phyloP scores from a whole-genome alignment of 2,329 filamentous ascomycete species.

The Esteya vermicola region DNA sequence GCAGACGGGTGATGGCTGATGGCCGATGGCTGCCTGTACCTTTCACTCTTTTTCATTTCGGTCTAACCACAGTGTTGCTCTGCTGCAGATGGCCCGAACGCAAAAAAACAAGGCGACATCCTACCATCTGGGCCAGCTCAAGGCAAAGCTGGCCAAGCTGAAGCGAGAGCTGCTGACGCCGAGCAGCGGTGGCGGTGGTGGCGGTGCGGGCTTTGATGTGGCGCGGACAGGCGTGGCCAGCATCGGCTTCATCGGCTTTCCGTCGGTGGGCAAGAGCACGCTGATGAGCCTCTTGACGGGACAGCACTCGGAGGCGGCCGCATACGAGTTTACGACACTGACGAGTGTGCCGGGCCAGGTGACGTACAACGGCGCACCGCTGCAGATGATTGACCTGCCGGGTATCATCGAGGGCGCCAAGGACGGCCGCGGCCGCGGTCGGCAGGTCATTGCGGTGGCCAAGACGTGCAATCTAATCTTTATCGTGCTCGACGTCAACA shows the following conservation, averaged over 20 bases:
- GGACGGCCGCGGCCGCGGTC: conserved; percentile 91
- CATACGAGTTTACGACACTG: conserved; percentile 97
- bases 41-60: background rate
- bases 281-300: conserved; percentile 90
- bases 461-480: conserved; percentile 99
- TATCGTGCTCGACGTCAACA: conserved; percentile 97
- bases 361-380: conserved; percentile 87
- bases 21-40: background rate
- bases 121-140: conserved; percentile 87
- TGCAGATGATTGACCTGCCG: conserved; percentile 95
- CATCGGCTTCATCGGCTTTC: conserved; percentile 95
- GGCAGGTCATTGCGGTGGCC: conserved; percentile 95
- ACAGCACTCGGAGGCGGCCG: conserved; percentile 91
- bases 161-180: conserved; percentile 92
- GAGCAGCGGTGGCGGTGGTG: conserved; percentile 62
- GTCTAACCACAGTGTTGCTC: background rate
- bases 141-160: conserved; percentile 95
- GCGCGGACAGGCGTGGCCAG: conserved; percentile 94
- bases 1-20: too few species aligned
- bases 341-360: conserved; percentile 96
- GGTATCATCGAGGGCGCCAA: conserved; percentile 99
- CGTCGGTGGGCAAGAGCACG: conserved; percentile 96
- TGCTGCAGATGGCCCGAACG: conserved; percentile 77
- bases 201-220: conserved; percentile 86
- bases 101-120: conserved; percentile 97